These are phyloP conservation scores for Clarireedia homoeocarpa DNA, from an alignment of 2,329 filamentous ascomycete species.

Conservation along the genomic window DNA sequence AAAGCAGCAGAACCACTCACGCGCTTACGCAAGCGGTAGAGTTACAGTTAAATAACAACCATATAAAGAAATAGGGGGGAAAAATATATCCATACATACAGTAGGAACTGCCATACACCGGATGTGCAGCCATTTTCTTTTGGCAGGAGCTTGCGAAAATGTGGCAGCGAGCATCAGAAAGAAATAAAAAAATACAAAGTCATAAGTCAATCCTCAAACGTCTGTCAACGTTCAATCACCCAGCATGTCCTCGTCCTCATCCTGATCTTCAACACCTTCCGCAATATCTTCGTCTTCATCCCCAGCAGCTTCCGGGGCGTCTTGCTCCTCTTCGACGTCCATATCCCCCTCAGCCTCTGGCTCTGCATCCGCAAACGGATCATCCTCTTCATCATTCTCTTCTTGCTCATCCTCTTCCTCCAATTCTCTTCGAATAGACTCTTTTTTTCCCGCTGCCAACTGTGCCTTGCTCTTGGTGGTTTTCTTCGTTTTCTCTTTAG, in stretches of 20 bases:
- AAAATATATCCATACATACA: too few species aligned
- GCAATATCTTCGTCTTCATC: constrained; percentile 30
- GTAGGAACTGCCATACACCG: too few species aligned
- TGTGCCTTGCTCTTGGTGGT: constrained; percentile 34
- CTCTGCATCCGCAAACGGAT: constrained; percentile 41
- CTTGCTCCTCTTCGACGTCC: constrained; percentile 37
- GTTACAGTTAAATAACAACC: too few species aligned
- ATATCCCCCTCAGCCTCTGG: constrained; percentile 52
- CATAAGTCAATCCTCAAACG: neutral
- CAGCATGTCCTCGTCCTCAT: constrained; percentile 33
- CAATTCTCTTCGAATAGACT: constrained; percentile 28
- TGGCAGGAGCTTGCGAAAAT: too few species aligned
- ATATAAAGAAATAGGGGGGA: too few species aligned
- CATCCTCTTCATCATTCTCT: constrained; percentile 26
- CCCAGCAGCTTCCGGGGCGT: constrained; percentile 39
- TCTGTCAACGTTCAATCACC: constrained; percentile 30
- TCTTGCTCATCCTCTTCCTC: constrained; percentile 18
- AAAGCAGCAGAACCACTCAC: too few species aligned
- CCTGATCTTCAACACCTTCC: constrained; percentile 18
- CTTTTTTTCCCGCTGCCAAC: constrained; percentile 38
- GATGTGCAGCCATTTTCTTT: too few species aligned
- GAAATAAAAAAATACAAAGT: neutral
- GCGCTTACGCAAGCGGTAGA: too few species aligned
- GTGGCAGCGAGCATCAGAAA: too few species aligned
- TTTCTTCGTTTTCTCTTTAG: constrained; percentile 41